Evolutionary conservation across 2,329 filamentous ascomycete genomes (phyloP).

Genomic region (Juglanconis oblonga): DNA sequence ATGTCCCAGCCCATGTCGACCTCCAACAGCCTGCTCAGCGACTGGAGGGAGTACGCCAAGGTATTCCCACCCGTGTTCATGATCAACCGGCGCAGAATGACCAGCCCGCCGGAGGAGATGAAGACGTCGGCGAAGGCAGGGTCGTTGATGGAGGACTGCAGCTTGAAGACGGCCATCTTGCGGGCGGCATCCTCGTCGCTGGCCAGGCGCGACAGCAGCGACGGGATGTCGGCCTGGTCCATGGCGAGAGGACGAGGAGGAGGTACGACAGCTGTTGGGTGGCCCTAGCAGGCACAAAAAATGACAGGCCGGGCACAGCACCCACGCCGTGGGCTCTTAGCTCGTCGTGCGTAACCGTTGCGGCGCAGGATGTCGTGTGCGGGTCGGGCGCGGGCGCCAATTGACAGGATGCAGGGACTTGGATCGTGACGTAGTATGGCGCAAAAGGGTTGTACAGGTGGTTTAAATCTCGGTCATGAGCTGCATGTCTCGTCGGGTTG

Average conservation of each 20-base stretch:
- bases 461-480: conserved; percentile 10
- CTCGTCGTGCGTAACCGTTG: conserved; percentile 13
- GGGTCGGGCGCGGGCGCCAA: not conserved
- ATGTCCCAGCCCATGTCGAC: conserved; percentile 98
- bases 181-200: conserved; percentile 84
- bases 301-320: not conserved
- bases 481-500: conserved; percentile 17
- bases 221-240: conserved; percentile 67
- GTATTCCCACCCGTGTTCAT: conserved; percentile 89
- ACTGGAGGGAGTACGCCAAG: conserved; percentile 89
- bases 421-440: conserved; percentile 11
- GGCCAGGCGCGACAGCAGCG: conserved; percentile 60
- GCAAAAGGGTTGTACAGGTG: conserved; percentile 10
- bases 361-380: not conserved
- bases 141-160: conserved; percentile 92
- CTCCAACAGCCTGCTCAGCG: conserved; percentile 81
- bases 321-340: conserved; percentile 4
- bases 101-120: conserved; percentile 82
- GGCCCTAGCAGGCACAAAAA: not conserved
- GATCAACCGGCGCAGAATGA: conserved; percentile 76
- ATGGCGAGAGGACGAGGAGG: conserved; percentile 35
- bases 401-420: conserved; percentile 11
- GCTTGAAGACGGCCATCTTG: conserved; percentile 99
- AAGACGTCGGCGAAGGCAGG: conserved; percentile 96
- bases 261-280: not conserved